Base-by-base conservation (phyloP, 176 grass and related monocot genomes). In the Aegilops speltoides region DNA sequence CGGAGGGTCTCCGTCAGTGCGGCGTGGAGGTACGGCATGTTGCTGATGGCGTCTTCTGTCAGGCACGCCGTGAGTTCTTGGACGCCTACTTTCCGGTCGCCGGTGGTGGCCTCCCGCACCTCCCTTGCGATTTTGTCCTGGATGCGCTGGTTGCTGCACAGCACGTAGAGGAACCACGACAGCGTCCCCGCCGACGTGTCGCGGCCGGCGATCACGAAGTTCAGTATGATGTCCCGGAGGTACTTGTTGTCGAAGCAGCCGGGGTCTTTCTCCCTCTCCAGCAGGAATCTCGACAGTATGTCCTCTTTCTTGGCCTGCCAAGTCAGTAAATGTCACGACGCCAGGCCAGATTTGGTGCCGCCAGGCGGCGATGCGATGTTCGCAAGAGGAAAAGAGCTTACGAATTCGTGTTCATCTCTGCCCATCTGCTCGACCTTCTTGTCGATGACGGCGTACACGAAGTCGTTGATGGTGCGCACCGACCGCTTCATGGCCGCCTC, bases 21-120 rank as follows among this genome's bases (percentile, higher is more conserved):
- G 4, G 95, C 92, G 82, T 95, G 95, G 22, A 95, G 93, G 82
- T 97, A 97, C 0, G 95, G 93, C 93, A 93, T 93, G 14, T 65
- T 87, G 81, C 48, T 48, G 75, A 94, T 79, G 43, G 88, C 79
- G 24, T 89, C 86, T 11, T 97, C 95, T 1, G 81, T 91, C 14
- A 97, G 37, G 38, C 10, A 57, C 8, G 76, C 7, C 3, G 71
- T 9, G 45, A 97, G 68, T 15, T 87, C 88, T 0, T 45, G 24
- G 37, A 80, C 46, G 7, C 52, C 69, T 29, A 76, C 72, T 17
- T 91, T 62, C 66, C 73, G 16, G 20, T 60, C 82, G 78, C 63
- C 72, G 6, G 36, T 76, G 40, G 77, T 78, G 8, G 86, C 86
- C 11, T 79, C 63, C 12, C 73, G 84, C 37, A 97, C 81, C 77